These are phyloP conservation scores for Colletotrichum trifolii DNA, from an alignment of 2,329 filamentous ascomycete genomes.

Conservation along the genomic window DNA sequence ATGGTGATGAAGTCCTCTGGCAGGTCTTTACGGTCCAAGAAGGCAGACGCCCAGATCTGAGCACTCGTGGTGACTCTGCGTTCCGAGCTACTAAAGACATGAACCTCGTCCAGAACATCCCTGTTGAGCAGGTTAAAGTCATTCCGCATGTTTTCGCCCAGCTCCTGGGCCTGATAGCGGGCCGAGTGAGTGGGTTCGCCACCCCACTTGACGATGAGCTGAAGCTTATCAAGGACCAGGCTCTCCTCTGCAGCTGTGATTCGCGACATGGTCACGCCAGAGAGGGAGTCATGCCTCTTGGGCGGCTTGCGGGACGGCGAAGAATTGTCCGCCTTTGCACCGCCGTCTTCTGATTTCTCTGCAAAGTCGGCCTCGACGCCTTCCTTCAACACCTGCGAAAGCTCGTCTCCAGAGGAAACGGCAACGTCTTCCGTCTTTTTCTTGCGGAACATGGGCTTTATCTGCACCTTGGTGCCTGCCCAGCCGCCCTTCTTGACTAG, in stretches of 20 bases:
- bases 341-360: conserved; percentile 37
- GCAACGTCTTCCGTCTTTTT: conserved; percentile 72
- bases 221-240: conserved; percentile 92
- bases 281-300: conserved; percentile 83
- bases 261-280: conserved; percentile 90
- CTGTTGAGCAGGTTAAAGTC: conserved; percentile 93
- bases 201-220: conserved; percentile 99
- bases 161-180: conserved; percentile 93
- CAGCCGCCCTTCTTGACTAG: conserved; percentile 92
- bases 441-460: conserved; percentile 99
- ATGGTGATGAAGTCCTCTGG: conserved; percentile 88
- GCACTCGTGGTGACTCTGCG: conserved; percentile 94
- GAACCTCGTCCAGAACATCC: conserved; percentile 90
- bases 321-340: conserved; percentile 28
- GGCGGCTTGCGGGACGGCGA: conserved; percentile 55
- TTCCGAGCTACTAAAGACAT: conserved; percentile 96
- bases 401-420: conserved; percentile 46
- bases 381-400: conserved; percentile 46
- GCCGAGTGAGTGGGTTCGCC: conserved; percentile 98
- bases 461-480: conserved; percentile 97
- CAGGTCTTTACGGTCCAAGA: conserved; percentile 87
- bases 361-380: conserved; percentile 40
- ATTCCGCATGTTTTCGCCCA: conserved; percentile 95
- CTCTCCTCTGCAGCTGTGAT: conserved; percentile 95
- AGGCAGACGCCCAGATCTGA: conserved; percentile 93